phyloP scores from a whole-genome alignment of 1,284 basidiomycete species.

The Vanrija humicola region DNA sequence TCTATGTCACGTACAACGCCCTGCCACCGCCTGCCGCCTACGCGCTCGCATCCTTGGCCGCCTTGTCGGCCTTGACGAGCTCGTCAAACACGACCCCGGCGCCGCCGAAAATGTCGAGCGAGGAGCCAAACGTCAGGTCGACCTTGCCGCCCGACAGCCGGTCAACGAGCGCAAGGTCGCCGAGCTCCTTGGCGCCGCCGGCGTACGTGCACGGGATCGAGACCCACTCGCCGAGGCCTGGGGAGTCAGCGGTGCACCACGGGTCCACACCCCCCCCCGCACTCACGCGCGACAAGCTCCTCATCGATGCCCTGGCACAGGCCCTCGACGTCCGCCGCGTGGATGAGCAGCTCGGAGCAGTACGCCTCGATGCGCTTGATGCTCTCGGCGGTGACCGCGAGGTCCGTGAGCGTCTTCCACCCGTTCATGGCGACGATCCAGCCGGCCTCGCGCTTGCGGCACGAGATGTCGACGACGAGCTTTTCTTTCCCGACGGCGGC shows the following conservation, averaged over 20 bases:
- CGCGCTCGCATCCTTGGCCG: conserved; percentile 17
- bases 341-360: conserved; percentile 85
- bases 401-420: conserved; percentile 95
- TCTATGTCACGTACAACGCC: no score
- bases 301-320: conserved; percentile 95
- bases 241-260: neutral
- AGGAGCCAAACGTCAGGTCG: conserved; percentile 90
- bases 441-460: conserved; percentile 66
- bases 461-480: conserved; percentile 96
- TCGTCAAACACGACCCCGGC: conserved; percentile 66
- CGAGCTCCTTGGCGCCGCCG: conserved; percentile 86
- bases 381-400: conserved; percentile 66
- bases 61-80: conserved; percentile 53
- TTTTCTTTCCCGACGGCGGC: conserved; percentile 73
- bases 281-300: conserved; percentile 74
- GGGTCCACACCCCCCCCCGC: no score
- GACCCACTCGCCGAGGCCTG: conserved; percentile 88
- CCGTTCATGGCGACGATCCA: conserved; percentile 99
- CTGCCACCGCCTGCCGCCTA: no score
- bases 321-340: conserved; percentile 97
- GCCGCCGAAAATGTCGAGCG: conserved; percentile 81
- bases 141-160: conserved; percentile 76
- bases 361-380: conserved; percentile 34
- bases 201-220: conserved; percentile 92
- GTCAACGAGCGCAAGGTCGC: conserved; percentile 81